Base-by-base conservation (phyloP, 2,329 filamentous ascomycete genomes). In the Colletotrichum lupini region DNA sequence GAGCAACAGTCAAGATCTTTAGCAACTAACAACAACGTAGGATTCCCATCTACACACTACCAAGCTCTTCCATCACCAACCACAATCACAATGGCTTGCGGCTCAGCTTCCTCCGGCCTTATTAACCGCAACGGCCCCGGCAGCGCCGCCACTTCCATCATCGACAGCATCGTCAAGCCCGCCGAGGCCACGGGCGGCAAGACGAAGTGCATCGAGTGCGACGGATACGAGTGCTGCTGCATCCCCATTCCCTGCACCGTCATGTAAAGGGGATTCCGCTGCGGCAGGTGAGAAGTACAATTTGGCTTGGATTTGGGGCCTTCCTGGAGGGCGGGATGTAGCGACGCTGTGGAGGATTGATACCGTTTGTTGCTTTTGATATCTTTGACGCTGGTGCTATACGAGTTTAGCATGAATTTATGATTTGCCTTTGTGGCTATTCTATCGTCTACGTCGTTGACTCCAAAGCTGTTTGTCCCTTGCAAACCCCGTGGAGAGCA, bases 201-300 rank as follows among this genome's bases (percentile, higher is more conserved):
- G 78, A 86, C 85, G 2, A 84, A 83, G 71, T 89, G 87, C 77
- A 82, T 88, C 73, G 83, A 87, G 76, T 88, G 87, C 76, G 87
- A 85, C 75, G 86, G 84, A 49, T 85, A 82, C 75, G 82, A 87
- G 63, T 90, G 87, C 79, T 90, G 88, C 79, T 90, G 88, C 77
- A 88, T 90, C 72, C 85, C 85, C 1, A 84, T 85, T 67, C 87
- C 86, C 26, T 90, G 88, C 75, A 83, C 81, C 9, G 83, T 89
- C 49, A 85, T 89, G 83, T 89, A 78, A 82, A 82, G 46, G 19
- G 32, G 8, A 24, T 30, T 19, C 35, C 3, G 37, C 37, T 8
- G 12, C 2, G n/a, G 26, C 24, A 24, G 19, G 1, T 24, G 19
- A 4, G 5, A 46, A 24, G 28, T 24, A 30, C 22, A 26, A n/a